phyloP scores from a whole-genome alignment of 768 basidiomycete genomes.

The Rubroboletus pulcherrimus region DNA sequence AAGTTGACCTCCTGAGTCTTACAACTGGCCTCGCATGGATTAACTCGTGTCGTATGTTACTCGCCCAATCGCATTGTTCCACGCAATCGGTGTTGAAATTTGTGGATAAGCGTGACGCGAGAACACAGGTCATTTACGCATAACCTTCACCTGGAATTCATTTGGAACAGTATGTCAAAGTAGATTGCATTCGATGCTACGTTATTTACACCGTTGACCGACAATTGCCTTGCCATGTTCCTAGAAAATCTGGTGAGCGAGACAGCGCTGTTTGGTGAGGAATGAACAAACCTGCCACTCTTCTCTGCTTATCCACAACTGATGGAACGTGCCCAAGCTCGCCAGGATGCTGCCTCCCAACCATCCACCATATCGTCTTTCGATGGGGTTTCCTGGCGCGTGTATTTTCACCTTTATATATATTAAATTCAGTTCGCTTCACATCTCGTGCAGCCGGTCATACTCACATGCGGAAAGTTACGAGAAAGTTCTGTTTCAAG shows the following conservation, averaged over 20 bases:
- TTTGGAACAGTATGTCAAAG: neutral
- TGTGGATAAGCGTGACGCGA: neutral
- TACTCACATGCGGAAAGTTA: conserved; percentile 74
- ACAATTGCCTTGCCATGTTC: conserved; percentile 84
- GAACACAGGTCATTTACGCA: neutral
- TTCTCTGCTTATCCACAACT: conserved; percentile 90
- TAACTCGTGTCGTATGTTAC: conserved; percentile 8
- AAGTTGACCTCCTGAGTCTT: conserved; percentile 37
- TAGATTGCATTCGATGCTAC: conserved; percentile 1
- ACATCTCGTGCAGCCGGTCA: neutral
- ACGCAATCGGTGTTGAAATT: neutral
- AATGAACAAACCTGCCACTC: conserved; percentile 75
- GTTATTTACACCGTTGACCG: conserved; percentile 78
- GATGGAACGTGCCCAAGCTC: conserved; percentile 96
- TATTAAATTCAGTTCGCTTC: conserved; percentile 6
- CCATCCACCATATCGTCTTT: conserved; percentile 92
- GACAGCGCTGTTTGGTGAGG: neutral
- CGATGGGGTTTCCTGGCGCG: conserved; percentile 85
- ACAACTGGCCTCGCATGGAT: conserved; percentile 7
- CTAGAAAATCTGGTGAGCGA: conserved; percentile 32
- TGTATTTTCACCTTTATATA: conserved; percentile 80
- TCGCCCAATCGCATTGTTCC: conserved; percentile 15
- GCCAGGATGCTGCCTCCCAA: conserved; percentile 94
- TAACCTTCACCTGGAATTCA: neutral
- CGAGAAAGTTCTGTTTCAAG: conserved; percentile 71